phyloP scores from a whole-genome alignment of 768 basidiomycete genomes.

The Tulasnella sp. region DNA sequence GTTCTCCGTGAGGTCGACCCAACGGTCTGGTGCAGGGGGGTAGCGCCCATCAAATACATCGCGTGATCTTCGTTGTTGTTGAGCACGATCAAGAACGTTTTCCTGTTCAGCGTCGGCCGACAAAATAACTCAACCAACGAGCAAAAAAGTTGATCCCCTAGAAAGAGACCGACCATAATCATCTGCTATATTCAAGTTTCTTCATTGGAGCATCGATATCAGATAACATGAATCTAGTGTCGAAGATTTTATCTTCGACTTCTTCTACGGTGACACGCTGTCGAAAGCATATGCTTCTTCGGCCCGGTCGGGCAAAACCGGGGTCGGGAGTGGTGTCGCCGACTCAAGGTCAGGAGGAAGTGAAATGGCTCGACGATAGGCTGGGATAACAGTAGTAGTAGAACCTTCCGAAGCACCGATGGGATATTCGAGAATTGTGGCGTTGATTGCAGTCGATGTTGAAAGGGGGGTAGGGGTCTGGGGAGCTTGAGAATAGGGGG shows the following conservation, averaged over 20 bases:
- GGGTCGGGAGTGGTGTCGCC: not conserved
- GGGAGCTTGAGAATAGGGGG: not conserved
- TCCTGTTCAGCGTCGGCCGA: not conserved
- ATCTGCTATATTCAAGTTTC: not conserved
- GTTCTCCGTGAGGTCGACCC: not conserved
- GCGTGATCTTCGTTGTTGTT: constrained; percentile 14
- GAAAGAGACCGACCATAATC: not conserved
- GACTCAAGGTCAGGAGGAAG: not conserved
- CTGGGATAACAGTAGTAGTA: not conserved
- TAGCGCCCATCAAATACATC: constrained; percentile 14
- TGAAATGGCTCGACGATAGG: not conserved
- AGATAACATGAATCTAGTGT: not conserved
- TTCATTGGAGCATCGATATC: not conserved
- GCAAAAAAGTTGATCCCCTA: not conserved
- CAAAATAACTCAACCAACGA: not conserved
- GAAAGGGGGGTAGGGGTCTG: not conserved
- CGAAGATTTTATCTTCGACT: not conserved
- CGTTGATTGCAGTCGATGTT: not conserved
- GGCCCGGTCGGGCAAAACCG: not conserved
- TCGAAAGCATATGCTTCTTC: not conserved
- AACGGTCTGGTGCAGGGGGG: not conserved
- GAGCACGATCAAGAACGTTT: constrained; percentile 6
- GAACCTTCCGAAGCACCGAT: not conserved
- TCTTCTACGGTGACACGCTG: not conserved
- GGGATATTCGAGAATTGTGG: not conserved